Base-by-base conservation (phyloP, 2,329 filamentous ascomycete genomes). In the Fusarium abutilonis region DNA sequence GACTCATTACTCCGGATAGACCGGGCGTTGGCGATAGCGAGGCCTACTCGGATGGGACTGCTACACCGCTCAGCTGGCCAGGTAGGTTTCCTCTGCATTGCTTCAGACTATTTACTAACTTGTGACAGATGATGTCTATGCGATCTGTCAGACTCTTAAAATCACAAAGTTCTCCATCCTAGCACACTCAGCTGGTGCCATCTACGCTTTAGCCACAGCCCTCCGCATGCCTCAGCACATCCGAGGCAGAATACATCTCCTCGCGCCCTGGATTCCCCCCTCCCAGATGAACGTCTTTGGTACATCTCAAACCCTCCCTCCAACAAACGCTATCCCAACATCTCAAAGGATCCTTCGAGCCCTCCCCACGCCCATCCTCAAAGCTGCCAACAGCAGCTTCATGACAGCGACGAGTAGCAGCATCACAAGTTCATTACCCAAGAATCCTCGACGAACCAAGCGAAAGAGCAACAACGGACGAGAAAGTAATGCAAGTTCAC, bases 81-180 rank as follows among this genome's bases (percentile, higher is more conserved):
- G 91, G 91, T 94, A 83, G 76, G 88, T 77, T 44, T 41, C 4
- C 28, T 9, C 3, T 17, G 13, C 2, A 0, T 4, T 4, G 4
- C 36, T 14, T 11, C 13, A 3, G 9, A 1, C 3, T 9, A 3
- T 4, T 3, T 32, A 17, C 63, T 66, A 39, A 66, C 7, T 7
- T 9, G 14, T 6, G 6, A 4, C 56, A 85, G 83, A 86, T 71
- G 95, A 99, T 76, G 92, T 99, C 13, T 91, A 96, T 57, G 89
- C 93, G 48, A 96, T 99, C 56, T 99, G 95, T 74, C 92, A 97
- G 72, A 83, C 90, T 13, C 83, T 99, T 40, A 93, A 92, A 68
- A 96, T 99, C 63, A 95, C 89, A 10, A 96, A 97, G 67, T 99
- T 99, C 73, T 98, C 94, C 7, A 91, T 99, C 17, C 83, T 99